Evolutionary conservation across 2,329 filamentous ascomycete species (phyloP), one percentile per base, ranked within the genome.

Genomic region (Aspergillus latus): DNA sequence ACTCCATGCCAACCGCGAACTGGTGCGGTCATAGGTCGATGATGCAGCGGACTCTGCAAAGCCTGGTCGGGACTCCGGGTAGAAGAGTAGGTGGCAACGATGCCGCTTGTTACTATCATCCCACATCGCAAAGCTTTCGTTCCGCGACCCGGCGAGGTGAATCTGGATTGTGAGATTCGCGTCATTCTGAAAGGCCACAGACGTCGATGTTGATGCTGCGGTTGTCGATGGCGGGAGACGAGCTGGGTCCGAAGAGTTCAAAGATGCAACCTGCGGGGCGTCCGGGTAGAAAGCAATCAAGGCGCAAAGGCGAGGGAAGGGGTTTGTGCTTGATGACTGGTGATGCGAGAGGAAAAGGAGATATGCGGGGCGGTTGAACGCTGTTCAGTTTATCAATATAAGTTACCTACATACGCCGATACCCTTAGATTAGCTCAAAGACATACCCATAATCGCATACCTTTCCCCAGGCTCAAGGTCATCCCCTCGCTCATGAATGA

Each of bases 31-130:
- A 62, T 84, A 88, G 60, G 84, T 80, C 2, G 43, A 34, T 8
- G 86, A 80, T 10, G 87, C 66, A 45, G 86, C 81, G 16, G 80
- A 78, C 70, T 90, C 87, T 0, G 87, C 88, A 58, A 91, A 91
- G 0, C 88, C 88, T 0, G 82, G 70, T 40, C 81, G 73, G 0
- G 72, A 82, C 50, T 78, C 78, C 2, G 80, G 77, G 66, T 86
- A 86, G 3, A 76, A 75, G 67, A 80, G 84, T 10, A 78, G 52
- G 48, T 71, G 62, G 43, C 69, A 72, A 9, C 64, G 62, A 47
- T 72, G 69, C 4, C 66, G 62, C 54, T 69, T 71, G 29, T 59
- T 61, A 49, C 66, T 72, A 11, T 59, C 56, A n/a, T 62, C 58
- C 51, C 64, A 16, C 6, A 53, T 43, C 30, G 50, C 21, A 49